Conservation (phyloP, 495 filamentous ascomycete genomes). For the Penicillium waksmanii region DNA sequence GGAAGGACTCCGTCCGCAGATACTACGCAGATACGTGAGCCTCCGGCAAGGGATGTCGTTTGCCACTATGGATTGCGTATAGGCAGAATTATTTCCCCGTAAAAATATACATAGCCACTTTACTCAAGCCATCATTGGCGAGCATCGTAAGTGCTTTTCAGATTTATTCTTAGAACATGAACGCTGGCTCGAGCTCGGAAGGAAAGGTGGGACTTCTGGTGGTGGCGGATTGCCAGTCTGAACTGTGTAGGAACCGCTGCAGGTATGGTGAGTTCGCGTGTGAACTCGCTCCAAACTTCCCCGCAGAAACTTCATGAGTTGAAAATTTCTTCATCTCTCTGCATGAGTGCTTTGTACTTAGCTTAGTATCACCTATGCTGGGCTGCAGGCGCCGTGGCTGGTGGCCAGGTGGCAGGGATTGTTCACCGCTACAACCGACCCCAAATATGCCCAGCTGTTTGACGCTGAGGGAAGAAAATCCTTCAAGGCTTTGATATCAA, state of each 20-base stretch:
- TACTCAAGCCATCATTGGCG: neutral
- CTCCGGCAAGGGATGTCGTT: slow-evolving; percentile 3
- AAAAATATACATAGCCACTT: neutral
- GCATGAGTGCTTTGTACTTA: neutral
- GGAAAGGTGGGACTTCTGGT: neutral
- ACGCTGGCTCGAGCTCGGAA: neutral
- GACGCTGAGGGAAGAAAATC: neutral
- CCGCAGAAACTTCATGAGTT: neutral
- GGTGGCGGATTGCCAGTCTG: neutral
- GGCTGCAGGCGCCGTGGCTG: neutral
- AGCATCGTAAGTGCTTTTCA: neutral
- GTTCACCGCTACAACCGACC: slow-evolving; percentile 33
- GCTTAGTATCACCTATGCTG: neutral
- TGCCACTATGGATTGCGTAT: slow-evolving; percentile 7
- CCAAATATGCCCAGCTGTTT: neutral
- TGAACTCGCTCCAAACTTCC: neutral
- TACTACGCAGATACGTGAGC: slow-evolving; percentile 4
- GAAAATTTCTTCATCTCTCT: neutral
- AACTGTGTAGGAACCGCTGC: neutral
- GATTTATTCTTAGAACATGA: slow-evolving; percentile 3
- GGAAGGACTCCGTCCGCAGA: slow-evolving; percentile 1
- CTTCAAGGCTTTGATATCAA: slow-evolving; percentile 18
- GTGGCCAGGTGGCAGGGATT: slow-evolving; percentile 4
- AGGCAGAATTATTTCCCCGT: slow-evolving; percentile 4
- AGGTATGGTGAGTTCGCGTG: neutral